These are phyloP conservation scores for Aspergillus cejpii DNA, from an alignment of 2,329 filamentous ascomycete species.

Conservation along the genomic window DNA sequence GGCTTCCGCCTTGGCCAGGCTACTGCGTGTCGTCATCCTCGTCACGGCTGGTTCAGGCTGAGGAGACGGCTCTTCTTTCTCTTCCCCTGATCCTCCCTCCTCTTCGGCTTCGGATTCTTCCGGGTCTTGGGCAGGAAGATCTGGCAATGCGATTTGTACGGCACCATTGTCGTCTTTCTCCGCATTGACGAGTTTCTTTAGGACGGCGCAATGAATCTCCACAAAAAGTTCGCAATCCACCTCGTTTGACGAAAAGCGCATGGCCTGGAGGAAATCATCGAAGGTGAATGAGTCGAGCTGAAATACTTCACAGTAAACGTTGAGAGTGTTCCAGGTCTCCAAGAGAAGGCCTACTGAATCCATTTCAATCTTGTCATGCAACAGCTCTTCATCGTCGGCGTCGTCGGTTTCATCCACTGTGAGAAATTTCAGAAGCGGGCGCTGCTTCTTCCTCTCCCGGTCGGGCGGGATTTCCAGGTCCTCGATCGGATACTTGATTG, in stretches of 20 bases:
- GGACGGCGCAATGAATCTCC: constrained; percentile 83
- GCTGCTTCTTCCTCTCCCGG: constrained; percentile 54
- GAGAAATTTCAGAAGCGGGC: constrained; percentile 72
- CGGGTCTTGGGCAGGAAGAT: constrained; percentile 64
- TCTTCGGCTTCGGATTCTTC: constrained; percentile 58
- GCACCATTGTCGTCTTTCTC: constrained; percentile 66
- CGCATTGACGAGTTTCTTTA: constrained; percentile 76
- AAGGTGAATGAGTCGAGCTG: constrained; percentile 95
- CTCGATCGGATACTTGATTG: constrained; percentile 91
- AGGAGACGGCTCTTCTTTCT: constrained; percentile 52
- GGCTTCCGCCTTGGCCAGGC: constrained; percentile 72
- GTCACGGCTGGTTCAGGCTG: constrained; percentile 61
- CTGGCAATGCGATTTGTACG: constrained; percentile 69
- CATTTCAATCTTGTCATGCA: constrained; percentile 58
- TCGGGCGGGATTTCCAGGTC: constrained; percentile 74
- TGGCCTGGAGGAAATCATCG: constrained; percentile 86
- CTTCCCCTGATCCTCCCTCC: constrained; percentile 49
- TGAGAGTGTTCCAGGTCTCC: constrained; percentile 93
- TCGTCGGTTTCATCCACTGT: constrained; percentile 57
- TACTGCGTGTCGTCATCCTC: constrained; percentile 73
- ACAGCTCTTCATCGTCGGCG: constrained; percentile 42
- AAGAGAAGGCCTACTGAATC: constrained; percentile 77
- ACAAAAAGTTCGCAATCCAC: constrained; percentile 76
- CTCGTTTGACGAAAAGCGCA: constrained; percentile 68
- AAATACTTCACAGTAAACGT: constrained; percentile 95